These are phyloP conservation scores for Phytophthora vignae DNA, from an alignment of 352 stramenopile genomes.

Conservation along the genomic window DNA sequence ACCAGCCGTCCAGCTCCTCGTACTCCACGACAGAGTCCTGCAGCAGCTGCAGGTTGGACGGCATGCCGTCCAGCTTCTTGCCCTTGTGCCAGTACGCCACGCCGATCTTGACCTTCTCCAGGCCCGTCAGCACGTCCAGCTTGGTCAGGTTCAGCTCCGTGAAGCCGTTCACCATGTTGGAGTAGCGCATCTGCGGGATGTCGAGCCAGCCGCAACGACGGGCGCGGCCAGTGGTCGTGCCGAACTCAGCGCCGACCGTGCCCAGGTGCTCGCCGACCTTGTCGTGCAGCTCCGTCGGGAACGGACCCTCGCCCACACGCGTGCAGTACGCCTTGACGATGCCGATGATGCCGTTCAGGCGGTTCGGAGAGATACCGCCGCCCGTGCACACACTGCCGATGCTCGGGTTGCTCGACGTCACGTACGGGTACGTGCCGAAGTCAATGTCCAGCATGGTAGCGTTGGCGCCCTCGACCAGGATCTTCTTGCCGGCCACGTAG, in stretches of 20 bases:
- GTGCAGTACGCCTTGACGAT: constrained; percentile 99
- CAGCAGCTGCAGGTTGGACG: constrained; percentile 93
- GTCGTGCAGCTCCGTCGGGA: constrained; percentile 98
- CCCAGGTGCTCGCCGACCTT: constrained; percentile 92
- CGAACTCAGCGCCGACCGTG: constrained; percentile 96
- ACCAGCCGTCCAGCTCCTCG: constrained; percentile 94
- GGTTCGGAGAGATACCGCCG: constrained; percentile 94
- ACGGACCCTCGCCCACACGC: constrained; percentile 98
- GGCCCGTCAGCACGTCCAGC: constrained; percentile 98
- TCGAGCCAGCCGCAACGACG: constrained; percentile 99
- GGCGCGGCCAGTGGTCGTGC: constrained; percentile 97
- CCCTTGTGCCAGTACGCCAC: constrained; percentile 96
- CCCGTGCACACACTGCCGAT: constrained; percentile 98
- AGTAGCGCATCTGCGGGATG: constrained; percentile 96
- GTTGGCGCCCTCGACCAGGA: constrained; percentile 99
- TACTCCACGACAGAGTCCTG: constrained; percentile 96
- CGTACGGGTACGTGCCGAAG: constrained; percentile 99
- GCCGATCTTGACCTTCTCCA: constrained; percentile 96
- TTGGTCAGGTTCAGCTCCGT: constrained; percentile 99
- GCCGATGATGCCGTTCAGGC: constrained; percentile 95
- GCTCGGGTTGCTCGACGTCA: constrained; percentile 98
- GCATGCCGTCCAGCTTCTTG: constrained; percentile 95
- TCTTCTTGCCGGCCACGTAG: constrained; percentile 96
- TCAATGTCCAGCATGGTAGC: constrained; percentile 99
- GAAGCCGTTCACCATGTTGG: constrained; percentile 95